Conservation (phyloP, 2,329 filamentous ascomycete genomes). For the Paradendryphiella salina region DNA sequence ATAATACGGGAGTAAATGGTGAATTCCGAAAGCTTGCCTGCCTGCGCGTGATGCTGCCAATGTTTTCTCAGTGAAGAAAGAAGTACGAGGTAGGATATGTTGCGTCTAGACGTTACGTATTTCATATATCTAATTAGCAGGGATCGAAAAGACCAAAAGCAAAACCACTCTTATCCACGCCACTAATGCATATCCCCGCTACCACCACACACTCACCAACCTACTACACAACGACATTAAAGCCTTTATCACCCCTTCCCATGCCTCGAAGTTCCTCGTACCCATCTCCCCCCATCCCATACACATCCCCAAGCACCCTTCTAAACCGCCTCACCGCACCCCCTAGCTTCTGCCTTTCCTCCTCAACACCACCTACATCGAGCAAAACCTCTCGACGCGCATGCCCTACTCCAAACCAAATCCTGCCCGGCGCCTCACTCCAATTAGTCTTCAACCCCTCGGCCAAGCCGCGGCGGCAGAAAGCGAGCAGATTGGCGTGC, state of each 20-base stretch:
- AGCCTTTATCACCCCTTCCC: neutral
- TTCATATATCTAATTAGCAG: neutral
- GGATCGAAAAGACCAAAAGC: neutral
- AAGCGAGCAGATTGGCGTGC: conserved; percentile 25
- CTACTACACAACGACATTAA: neutral
- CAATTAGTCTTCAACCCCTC: conserved; percentile 53
- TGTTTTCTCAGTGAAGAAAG: neutral
- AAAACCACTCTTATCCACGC: neutral
- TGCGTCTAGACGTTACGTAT: neutral
- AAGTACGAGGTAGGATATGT: too few relatives aligned
- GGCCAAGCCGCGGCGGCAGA: conserved; percentile 49
- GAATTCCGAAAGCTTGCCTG: too few relatives aligned
- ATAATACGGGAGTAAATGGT: too few relatives aligned
- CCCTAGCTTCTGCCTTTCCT: conserved; percentile 32
- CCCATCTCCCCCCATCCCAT: neutral
- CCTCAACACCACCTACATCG: conserved; percentile 37
- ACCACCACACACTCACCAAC: neutral
- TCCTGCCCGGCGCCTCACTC: conserved; percentile 41
- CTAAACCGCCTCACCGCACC: conserved; percentile 26
- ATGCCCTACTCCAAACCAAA: conserved; percentile 54
- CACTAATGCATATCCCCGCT: neutral
- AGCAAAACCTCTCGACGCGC: conserved; percentile 52
- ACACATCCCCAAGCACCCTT: neutral
- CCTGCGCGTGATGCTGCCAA: too few relatives aligned
- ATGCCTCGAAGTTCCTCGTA: too few relatives aligned